These are phyloP conservation scores for Coemansia furcata DNA, from an alignment of 192 early-diverging fungal genomes.

Conservation along the genomic window DNA sequence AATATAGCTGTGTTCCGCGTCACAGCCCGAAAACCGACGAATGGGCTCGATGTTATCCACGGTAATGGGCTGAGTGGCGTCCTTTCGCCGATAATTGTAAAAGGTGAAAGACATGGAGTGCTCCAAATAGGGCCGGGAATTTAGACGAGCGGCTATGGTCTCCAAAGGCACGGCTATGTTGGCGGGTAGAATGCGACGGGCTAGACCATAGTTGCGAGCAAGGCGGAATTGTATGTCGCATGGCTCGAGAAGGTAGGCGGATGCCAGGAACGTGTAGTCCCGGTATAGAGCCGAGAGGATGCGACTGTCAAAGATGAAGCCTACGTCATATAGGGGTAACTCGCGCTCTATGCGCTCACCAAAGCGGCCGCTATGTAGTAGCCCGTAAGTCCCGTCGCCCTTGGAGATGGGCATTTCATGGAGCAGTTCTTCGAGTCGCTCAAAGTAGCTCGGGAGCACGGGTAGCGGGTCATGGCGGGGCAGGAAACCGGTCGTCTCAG, in stretches of 20 bases:
- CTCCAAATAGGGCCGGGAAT: slow-evolving; percentile 76
- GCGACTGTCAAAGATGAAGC: slow-evolving; percentile 64
- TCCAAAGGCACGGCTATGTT: slow-evolving; percentile 78
- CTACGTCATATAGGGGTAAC: slow-evolving; percentile 72
- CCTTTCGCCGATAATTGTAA: slow-evolving; percentile 82
- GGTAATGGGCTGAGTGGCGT: slow-evolving; percentile 53
- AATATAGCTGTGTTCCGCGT: slow-evolving; percentile 80
- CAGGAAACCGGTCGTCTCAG: slow-evolving; percentile 55
- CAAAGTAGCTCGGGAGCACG: slow-evolving; percentile 68
- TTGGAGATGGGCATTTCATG: slow-evolving; percentile 75
- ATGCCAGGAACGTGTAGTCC: slow-evolving; percentile 85
- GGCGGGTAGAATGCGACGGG: slow-evolving; percentile 68
- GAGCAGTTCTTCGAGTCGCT: slow-evolving; percentile 65
- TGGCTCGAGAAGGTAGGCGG: slow-evolving; percentile 86
- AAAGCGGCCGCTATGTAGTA: slow-evolving; percentile 76
- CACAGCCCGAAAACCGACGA: slow-evolving; percentile 72
- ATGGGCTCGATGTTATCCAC: slow-evolving; percentile 77
- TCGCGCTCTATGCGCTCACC: slow-evolving; percentile 72
- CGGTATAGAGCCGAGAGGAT: slow-evolving; percentile 78
- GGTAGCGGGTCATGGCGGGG: slow-evolving; percentile 67
- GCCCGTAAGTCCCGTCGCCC: slow-evolving; percentile 66
- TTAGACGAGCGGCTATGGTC: slow-evolving; percentile 67
- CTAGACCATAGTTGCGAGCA: slow-evolving; percentile 75
- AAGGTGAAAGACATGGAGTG: slow-evolving; percentile 74
- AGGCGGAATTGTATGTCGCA: slow-evolving; percentile 77